Evolutionary conservation across 164 flowering plant species (phyloP).

Genomic region (Cinnamomum chago): DNA sequence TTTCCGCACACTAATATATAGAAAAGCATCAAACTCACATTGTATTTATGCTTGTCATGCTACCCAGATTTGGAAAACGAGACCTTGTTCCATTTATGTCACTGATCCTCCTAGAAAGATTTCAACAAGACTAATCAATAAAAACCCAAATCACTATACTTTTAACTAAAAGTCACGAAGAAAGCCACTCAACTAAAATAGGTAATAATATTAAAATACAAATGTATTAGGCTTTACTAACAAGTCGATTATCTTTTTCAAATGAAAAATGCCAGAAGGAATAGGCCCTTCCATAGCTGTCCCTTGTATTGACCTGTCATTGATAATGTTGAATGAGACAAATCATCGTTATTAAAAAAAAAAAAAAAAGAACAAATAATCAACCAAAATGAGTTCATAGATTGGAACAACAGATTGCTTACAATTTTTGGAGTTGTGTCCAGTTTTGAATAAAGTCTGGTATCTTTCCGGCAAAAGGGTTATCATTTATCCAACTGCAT

Average conservation of each 20-base stretch:
- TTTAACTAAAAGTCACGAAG: too few relatives aligned
- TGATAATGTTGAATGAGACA: neutral
- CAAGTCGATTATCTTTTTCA: slow-evolving; percentile 40
- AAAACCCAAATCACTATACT: neutral
- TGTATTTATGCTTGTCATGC: slow-evolving; percentile 27
- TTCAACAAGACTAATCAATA: neutral
- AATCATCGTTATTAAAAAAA: too few relatives aligned
- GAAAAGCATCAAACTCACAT: slow-evolving; percentile 39
- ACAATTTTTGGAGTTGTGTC: slow-evolving; percentile 29
- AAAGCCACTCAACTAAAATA: too few relatives aligned
- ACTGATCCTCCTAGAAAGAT: slow-evolving; percentile 57
- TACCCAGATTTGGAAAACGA: slow-evolving; percentile 44
- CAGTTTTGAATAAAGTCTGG: slow-evolving; percentile 31
- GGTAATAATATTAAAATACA: neutral
- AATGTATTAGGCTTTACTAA: slow-evolving; percentile 24
- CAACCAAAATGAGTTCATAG: neutral
- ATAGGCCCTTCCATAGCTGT: slow-evolving; percentile 66
- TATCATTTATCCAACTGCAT: slow-evolving; percentile 39
- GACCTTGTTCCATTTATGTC: slow-evolving; percentile 48
- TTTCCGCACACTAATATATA: neutral
- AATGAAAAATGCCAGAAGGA: slow-evolving; percentile 43
- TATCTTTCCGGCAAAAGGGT: slow-evolving; percentile 36
- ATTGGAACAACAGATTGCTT: slow-evolving; percentile 9
- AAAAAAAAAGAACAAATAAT: too few relatives aligned
- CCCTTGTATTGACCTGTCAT: slow-evolving; percentile 41